These are phyloP conservation scores for Clohesyomyces aquaticus DNA, from an alignment of 495 filamentous ascomycete species.

Conservation along the genomic window DNA sequence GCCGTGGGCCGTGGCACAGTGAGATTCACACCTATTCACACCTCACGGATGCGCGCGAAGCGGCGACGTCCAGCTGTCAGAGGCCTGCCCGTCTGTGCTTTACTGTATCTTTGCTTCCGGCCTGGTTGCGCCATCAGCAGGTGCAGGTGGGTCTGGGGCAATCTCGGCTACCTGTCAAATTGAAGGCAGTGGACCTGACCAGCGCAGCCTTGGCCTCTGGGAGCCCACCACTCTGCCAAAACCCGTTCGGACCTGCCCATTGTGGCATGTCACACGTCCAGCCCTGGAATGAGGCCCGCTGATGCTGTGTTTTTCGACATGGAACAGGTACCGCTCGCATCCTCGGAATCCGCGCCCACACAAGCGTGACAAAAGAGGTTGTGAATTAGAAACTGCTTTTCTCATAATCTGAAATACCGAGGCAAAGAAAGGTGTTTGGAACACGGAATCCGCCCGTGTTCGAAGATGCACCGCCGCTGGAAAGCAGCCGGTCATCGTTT, in stretches of 20 bases:
- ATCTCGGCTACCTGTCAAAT: constrained; percentile 31
- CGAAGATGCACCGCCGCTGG: constrained; percentile 22
- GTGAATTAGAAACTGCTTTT: constrained; percentile 34
- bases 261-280: neutral
- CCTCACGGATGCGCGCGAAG: too few species aligned
- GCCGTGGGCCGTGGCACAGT: neutral
- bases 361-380: neutral
- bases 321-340: too few species aligned
- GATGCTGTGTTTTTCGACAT: too few species aligned
- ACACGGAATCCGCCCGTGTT: constrained; percentile 28
- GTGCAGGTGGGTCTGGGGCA: neutral
- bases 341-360: too few species aligned
- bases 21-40: too few species aligned
- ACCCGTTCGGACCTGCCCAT: constrained; percentile 14
- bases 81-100: neutral
- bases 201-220: too few species aligned
- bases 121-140: constrained; percentile 5
- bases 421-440: constrained; percentile 21
- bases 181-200: too few species aligned
- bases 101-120: neutral
- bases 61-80: neutral
- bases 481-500: constrained; percentile 28
- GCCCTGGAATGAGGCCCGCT: neutral
- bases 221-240: too few species aligned
- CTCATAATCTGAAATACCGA: constrained; percentile 25